Conservation (phyloP, 83 land plant genomes). For the Thuja plicata region DNA sequence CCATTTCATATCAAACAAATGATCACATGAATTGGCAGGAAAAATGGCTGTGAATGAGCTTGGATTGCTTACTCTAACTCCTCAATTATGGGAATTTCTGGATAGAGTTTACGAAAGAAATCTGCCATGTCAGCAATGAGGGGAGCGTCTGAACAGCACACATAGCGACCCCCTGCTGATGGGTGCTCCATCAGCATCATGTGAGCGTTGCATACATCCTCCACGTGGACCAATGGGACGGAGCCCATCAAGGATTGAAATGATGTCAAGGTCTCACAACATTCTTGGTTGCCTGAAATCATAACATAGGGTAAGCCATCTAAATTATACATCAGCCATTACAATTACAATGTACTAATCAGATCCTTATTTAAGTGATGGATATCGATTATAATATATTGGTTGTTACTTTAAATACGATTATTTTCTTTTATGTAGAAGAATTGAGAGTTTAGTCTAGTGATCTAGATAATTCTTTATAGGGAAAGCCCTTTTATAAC, state of each 20-base stretch:
- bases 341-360: no score
- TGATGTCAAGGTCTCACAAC: slow-evolving; percentile 19
- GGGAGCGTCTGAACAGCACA: slow-evolving; percentile 24
- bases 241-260: slow-evolving; percentile 45
- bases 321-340: no score
- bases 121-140: background rate
- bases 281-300: slow-evolving; percentile 22
- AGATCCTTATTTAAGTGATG: no score
- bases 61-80: background rate
- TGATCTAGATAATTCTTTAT: no score
- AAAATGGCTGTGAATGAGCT: background rate
- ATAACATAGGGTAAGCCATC: background rate
- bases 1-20: background rate
- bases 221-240: slow-evolving; percentile 43
- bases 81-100: no score
- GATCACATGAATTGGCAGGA: background rate
- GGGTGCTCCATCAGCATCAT: slow-evolving; percentile 46
- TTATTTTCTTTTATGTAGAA: no score
- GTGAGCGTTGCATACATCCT: slow-evolving; percentile 55
- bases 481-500: no score
- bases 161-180: slow-evolving; percentile 37
- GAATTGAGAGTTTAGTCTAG: no score
- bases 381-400: no score
- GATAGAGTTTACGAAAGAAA: background rate
- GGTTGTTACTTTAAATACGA: no score